Evolutionary conservation across 495 filamentous ascomycete species (phyloP), one percentile per base, ranked within the genome.

Genomic region (Aspergillus panamensis): DNA sequence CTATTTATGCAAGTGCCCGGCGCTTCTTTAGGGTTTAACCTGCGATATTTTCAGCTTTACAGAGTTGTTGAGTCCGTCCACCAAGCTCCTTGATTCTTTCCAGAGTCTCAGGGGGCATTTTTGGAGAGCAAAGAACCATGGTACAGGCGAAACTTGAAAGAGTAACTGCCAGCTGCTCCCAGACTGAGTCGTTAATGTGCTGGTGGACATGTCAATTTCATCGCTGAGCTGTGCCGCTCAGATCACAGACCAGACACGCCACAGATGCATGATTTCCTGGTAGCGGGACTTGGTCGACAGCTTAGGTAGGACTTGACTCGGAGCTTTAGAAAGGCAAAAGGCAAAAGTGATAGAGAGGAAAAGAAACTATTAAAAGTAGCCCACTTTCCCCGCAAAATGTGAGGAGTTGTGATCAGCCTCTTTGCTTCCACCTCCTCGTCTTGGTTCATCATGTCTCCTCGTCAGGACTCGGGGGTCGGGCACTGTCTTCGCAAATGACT

Each of bases 1-100:
- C 60, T 48, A 59, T 58, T 60, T 19, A 42, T 58, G 51, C 42
- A 55, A 39, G 60, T 42, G 55, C 57, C 63, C 58, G 60, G 39
- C 17, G 17, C 40, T 30, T 3, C 17, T 40, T 44, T 31, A 29
- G 19, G 43, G 37, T 16, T 8, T 14, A 7, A 17, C 42, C 42
- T 21, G 43, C n/a, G 20, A 48, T 20, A 48, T 17, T 50, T 25
- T 51, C 55, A 20, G 37, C 39, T 25, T 45, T 45, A 9, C n/a
- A 17, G 50, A 30, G 39, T 31, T 39, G 32, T 20, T 31, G 35
- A 8, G 14, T 39, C 35, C 35, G 14, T 39, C 14, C 10, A 8
- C 25, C 25, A 8, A 40, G 42, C 19, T 20, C 42, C 17, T 16
- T 45, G n/a, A 10, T 9, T 20, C 16, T 45, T 13, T 4, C 6